Evolutionary conservation across 768 basidiomycete species (phyloP).

Genomic region (Mycena capillaripes): DNA sequence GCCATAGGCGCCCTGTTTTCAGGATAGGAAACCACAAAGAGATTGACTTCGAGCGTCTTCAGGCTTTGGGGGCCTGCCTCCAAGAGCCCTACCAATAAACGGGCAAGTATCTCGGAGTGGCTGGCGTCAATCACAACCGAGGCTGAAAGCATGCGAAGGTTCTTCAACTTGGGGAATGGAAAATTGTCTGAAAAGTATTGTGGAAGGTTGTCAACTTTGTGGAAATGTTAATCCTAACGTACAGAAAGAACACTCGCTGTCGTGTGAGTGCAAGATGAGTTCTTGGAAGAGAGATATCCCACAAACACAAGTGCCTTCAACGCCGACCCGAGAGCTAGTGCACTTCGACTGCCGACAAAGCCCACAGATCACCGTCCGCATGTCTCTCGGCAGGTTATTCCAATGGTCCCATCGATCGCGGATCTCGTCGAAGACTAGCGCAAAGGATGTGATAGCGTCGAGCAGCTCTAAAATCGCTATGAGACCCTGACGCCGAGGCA

Average conservation of each 20-base stretch:
- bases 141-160: neutral
- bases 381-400: neutral
- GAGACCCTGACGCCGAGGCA: neutral
- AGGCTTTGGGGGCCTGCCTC: neutral
- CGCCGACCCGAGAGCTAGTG: neutral
- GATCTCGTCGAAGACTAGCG: neutral
- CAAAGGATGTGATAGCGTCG: neutral
- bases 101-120: neutral
- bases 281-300: neutral
- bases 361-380: neutral
- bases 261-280: neutral
- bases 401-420: neutral
- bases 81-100: neutral
- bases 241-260: neutral
- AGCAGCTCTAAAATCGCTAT: neutral
- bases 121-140: neutral
- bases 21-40: neutral
- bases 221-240: neutral
- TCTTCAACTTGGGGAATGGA: neutral
- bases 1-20: neutral
- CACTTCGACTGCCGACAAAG: neutral
- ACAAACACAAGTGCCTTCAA: neutral
- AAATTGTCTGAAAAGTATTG: neutral
- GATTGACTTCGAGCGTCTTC: neutral
- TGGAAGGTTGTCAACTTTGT: neutral